phyloP scores from a whole-genome alignment of 1,284 basidiomycete genomes.

The Tilletia walkeri region DNA sequence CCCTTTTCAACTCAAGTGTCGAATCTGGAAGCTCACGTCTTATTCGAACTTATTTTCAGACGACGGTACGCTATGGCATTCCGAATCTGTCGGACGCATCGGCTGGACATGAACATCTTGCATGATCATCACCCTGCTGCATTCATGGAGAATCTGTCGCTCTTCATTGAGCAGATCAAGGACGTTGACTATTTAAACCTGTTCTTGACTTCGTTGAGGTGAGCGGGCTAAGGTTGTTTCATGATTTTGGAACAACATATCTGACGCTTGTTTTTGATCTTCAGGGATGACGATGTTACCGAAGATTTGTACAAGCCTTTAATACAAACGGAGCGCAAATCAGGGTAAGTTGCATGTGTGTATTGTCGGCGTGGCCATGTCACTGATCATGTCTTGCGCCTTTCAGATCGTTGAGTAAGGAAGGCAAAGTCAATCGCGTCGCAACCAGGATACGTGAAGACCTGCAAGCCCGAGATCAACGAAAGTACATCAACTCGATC shows the following conservation, averaged over 20 bases:
- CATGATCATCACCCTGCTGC: constrained; percentile 71
- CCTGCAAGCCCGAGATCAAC: constrained; percentile 68
- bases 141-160: constrained; percentile 63
- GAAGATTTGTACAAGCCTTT: constrained; percentile 54
- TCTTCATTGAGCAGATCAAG: constrained; percentile 78
- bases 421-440: constrained; percentile 65
- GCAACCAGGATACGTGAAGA: constrained; percentile 76
- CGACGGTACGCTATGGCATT: constrained; percentile 77
- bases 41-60: background rate
- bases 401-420: constrained; percentile 55
- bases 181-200: constrained; percentile 91
- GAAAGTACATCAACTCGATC: constrained; percentile 83
- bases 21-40: no score
- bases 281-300: constrained; percentile 56
- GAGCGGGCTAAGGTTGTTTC: background rate
- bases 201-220: constrained; percentile 72
- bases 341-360: background rate
- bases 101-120: constrained; percentile 84
- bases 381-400: no score
- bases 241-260: no score
- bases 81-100: constrained; percentile 83
- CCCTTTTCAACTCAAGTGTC: no score
- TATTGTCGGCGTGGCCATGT: background rate
- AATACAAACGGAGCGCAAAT: constrained; percentile 8
- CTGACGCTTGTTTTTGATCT: no score